Evolutionary conservation across 345 rosid species (phyloP).

Genomic region (Alliaria petiolata): DNA sequence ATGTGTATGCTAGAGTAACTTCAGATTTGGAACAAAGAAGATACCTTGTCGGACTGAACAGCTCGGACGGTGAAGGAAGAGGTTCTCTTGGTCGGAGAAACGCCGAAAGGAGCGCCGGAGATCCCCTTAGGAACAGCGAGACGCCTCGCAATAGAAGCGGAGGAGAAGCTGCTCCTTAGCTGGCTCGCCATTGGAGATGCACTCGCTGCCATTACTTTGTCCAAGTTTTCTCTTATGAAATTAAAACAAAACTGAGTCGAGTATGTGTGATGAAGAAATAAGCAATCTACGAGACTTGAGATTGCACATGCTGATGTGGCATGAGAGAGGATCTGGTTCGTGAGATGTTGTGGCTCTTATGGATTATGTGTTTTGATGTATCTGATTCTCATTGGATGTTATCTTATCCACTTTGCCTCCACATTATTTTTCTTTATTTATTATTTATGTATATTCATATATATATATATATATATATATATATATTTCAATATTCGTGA

Average conservation of each 20-base stretch:
- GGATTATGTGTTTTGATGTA: not conserved
- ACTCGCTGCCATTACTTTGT: constrained; percentile 45
- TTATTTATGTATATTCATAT: no score
- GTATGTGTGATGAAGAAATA: constrained; percentile 25
- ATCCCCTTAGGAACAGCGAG: constrained; percentile 57
- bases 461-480: no score
- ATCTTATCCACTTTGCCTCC: constrained; percentile 27
- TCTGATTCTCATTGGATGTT: constrained; percentile 32
- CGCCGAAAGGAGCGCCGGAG: constrained; percentile 59
- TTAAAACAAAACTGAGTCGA: not conserved
- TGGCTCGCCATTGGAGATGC: constrained; percentile 92
- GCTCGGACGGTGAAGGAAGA: constrained; percentile 69
- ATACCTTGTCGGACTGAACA: constrained; percentile 68
- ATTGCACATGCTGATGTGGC: constrained; percentile 33
- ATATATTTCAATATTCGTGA: no score
- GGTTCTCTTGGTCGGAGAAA: constrained; percentile 46
- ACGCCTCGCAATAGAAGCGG: constrained; percentile 42
- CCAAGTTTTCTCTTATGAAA: not conserved
- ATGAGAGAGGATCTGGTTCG: constrained; percentile 17
- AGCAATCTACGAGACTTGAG: constrained; percentile 17
- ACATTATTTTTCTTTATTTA: not conserved
- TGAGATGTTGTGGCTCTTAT: constrained; percentile 17
- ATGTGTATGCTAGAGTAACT: not conserved
- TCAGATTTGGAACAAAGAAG: not conserved
- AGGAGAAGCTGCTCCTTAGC: constrained; percentile 68